Base-by-base conservation (phyloP, 768 basidiomycete genomes). In the Cystofilobasidium capitatum region DNA sequence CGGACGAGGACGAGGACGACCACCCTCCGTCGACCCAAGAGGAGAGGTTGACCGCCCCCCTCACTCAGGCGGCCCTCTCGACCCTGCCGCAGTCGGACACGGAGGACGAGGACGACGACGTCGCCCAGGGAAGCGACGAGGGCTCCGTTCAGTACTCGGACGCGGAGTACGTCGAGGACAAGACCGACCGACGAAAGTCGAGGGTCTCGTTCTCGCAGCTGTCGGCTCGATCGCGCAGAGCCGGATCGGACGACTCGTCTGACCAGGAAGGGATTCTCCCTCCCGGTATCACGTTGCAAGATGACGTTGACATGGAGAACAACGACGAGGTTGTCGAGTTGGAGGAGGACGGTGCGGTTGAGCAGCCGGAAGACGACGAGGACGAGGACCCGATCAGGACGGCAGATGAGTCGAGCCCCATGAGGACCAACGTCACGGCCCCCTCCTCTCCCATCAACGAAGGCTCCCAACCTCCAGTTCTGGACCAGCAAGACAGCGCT, bases 371-470 rank as follows among this genome's bases (percentile, higher is more conserved):
- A 13, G 51, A 16, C n/a, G 26, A 51, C 45, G 45, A 47, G 8
- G 45, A 6, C 2, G 51, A 55, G 4, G 51, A 55, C 51, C 51
- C 51, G 13, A 55, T 55, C 51, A 6, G 20, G 16, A 55, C 47
- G 47, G 47, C 47, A 4, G 47, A 55, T 29, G 31, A 55, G 26
- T 33, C 8, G 31, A 31, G 29, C 8, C 49, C 51, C 14, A 33
- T 8, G 4, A 4, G 51, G 29, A 55, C 51, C 2, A 33, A 2
- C 16, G 51, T 55, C 51, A 55, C 51, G 3, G 51, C 51, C 5
- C 51, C 51, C 29, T 55, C 51, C 12, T 55, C 51, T 26, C 51
- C 51, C 29, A 55, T 55, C 51, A 17, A 14, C 51, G 51, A 55
- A 3, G 29, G 9, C 9, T 55, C 51, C 29, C 51, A 55, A 31